Base-by-base conservation (phyloP, 768 basidiomycete species). In the Lactifluus volemus region DNA sequence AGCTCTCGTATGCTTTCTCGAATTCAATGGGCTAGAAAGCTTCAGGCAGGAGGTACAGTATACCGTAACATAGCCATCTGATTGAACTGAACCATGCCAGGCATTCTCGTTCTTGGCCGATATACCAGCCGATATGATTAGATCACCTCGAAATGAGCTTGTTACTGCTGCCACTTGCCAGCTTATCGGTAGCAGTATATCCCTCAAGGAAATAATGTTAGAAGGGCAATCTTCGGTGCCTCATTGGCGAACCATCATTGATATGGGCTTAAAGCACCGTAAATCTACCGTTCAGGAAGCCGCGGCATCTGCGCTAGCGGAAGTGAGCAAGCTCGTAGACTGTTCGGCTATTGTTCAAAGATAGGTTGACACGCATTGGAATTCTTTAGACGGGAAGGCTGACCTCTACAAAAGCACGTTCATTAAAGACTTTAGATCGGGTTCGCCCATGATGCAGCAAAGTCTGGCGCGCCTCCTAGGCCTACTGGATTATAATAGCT, bases 391-490 rank as follows among this genome's bases (percentile, higher is more conserved):
- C 15, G 14, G 45, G 44, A 60, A 30, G 58, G 36, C 36, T 38
- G 4, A 38, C 6, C 55, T 58, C 64, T 61, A n/a, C n/a, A 19
- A 63, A 29, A 39, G 39, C 71, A 90, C 85, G 70, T 78, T 88
- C 71, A 84, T 88, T 64, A 74, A 70, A 65, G 87, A 91, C 61
- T 79, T 86, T 63, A 78, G 72, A 53, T 71, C 73, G 45, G 81
- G 80, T 49, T 70, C 76, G 14, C 76, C 83, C 17, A 68, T 73
- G 9, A 73, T 84, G 64, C 89, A 92, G 69, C 89, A 92, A 72
- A 85, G 85, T 67, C 76, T 92, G 39, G 86, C 85, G 21, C 78
- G 81, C 55, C 72, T 88, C 39, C 74, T 96, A 30, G 88, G 92
- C 14, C 74, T 77, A 32, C 70, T 93, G 45, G 79, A 86, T 70